These are phyloP conservation scores for Raddia distichophylla DNA, from an alignment of 176 grass and related monocot species.

Conservation along the genomic window DNA sequence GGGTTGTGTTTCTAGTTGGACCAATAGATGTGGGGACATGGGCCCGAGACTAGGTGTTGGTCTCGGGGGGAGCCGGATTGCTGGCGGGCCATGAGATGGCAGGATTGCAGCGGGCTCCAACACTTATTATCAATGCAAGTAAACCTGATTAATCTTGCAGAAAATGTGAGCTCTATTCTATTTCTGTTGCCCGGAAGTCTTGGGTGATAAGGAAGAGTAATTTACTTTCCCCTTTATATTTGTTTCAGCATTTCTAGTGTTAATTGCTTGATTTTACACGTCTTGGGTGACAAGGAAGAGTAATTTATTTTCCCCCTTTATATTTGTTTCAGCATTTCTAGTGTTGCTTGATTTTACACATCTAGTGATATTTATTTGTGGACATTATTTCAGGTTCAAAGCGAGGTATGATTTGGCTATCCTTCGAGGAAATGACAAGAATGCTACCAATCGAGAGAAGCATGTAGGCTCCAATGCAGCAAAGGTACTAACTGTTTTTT, in stretches of 20 bases:
- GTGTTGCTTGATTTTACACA: constrained; percentile 25
- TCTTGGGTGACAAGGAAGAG: constrained; percentile 80
- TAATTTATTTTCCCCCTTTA: constrained; percentile 43
- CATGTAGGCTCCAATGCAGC: constrained; percentile 72
- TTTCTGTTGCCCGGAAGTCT: constrained; percentile 82
- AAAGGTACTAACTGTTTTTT: constrained; percentile 54
- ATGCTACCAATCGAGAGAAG: constrained; percentile 71
- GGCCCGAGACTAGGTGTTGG: too few species aligned
- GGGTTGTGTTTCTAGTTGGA: too few species aligned
- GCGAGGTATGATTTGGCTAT: constrained; percentile 72
- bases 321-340: constrained; percentile 27
- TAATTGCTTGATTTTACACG: constrained; percentile 33
- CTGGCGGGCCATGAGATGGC: too few species aligned
- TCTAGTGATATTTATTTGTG: constrained; percentile 30
- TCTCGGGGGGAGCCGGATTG: too few species aligned
- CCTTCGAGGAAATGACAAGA: constrained; percentile 83
- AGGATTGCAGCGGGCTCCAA: too few species aligned
- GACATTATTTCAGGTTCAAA: constrained; percentile 66
- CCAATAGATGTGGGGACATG: too few species aligned
- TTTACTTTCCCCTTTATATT: constrained; percentile 22
- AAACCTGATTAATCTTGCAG: constrained; percentile 47
- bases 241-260: constrained; percentile 21
- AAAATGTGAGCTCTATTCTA: constrained; percentile 89
- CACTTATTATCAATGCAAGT: constrained; percentile 16
- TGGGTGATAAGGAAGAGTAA: constrained; percentile 84